Evolutionary conservation across 371 early-diverging fungal species (phyloP).

Genomic region (Zychaea mexicana): DNA sequence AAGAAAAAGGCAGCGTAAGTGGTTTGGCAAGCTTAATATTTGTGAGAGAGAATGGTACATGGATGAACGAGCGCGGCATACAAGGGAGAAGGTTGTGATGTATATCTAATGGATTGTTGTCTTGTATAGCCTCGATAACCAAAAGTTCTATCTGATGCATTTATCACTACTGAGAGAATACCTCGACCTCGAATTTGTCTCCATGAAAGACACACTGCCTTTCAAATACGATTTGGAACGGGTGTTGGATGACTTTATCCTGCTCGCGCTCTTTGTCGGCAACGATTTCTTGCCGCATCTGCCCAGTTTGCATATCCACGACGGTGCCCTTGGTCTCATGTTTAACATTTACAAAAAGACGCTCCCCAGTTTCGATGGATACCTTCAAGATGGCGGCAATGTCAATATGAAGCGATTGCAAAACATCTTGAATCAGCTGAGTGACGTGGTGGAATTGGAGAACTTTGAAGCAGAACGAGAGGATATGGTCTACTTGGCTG

Average conservation of each 20-base stretch:
- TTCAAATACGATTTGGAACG: conserved; percentile 86
- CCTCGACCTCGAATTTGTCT: conserved; percentile 84
- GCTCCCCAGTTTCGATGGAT: conserved; percentile 74
- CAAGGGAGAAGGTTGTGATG: no score
- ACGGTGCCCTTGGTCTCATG: conserved; percentile 88
- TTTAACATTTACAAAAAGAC: conserved; percentile 84
- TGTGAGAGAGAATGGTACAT: background rate
- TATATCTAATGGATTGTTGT: background rate
- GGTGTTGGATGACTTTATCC: conserved; percentile 96
- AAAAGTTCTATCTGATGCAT: conserved; percentile 82
- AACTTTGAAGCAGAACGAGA: conserved; percentile 65
- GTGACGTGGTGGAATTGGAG: conserved; percentile 64
- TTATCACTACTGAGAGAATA: conserved; percentile 91
- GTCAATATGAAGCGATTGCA: conserved; percentile 70
- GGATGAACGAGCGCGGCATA: background rate
- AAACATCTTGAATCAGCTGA: conserved; percentile 62
- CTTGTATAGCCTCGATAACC: conserved; percentile 58
- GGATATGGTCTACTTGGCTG: conserved; percentile 62
- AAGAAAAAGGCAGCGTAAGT: conserved; percentile 53
- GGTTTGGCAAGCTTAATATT: background rate
- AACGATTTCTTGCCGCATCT: conserved; percentile 99
- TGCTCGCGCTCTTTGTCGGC: conserved; percentile 94
- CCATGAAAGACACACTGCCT: conserved; percentile 47
- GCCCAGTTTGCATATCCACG: conserved; percentile 94
- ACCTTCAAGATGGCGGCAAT: conserved; percentile 84